Percentiles rank a stretch among this genome's conserved stretches.
Conservation (phyloP, 1,139 yeast genomes). For the Hyphopichia buzzinii region DNA sequence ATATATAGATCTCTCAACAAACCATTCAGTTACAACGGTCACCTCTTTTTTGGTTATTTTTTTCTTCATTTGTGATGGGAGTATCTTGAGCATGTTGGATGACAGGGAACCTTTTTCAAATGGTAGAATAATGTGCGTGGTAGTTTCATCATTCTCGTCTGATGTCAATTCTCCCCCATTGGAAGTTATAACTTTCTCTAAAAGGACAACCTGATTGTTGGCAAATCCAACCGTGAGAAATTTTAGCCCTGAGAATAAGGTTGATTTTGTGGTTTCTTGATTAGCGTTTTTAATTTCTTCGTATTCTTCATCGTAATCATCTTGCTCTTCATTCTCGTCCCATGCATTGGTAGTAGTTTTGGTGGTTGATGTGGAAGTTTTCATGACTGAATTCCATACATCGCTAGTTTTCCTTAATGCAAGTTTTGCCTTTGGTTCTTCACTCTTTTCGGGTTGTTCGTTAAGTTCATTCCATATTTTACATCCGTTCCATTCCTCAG, state of each 20-base stretch:
- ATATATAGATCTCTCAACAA: slow-evolving; percentile 73
- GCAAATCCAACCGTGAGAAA: slow-evolving; percentile 43
- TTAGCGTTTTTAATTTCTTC: slow-evolving; percentile 4
- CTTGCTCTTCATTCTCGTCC: slow-evolving; percentile 22
- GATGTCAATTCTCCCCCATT: slow-evolving; percentile 41
- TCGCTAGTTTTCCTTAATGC: slow-evolving; percentile 6
- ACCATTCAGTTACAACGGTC: slow-evolving; percentile 72
- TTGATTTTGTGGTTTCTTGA: not conserved
- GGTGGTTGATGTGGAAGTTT: slow-evolving; percentile 17
- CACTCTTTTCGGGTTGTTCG: not conserved
- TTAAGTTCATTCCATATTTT: slow-evolving; percentile 44
- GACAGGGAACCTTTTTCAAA: slow-evolving; percentile 32
- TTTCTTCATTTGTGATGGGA: slow-evolving; percentile 20
- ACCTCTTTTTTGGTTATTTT: slow-evolving; percentile 23
- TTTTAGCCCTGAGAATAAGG: slow-evolving; percentile 31
- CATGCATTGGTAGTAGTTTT: slow-evolving; percentile 23
- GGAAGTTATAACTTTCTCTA: slow-evolving; percentile 35
- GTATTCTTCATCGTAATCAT: slow-evolving; percentile 10
- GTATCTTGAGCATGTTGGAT: slow-evolving; percentile 21
- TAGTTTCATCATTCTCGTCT: slow-evolving; percentile 18
- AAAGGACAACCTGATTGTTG: slow-evolving; percentile 26
- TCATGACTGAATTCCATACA: slow-evolving; percentile 56
- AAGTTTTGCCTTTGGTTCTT: slow-evolving; percentile 5
- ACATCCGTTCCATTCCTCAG: slow-evolving; percentile 46
- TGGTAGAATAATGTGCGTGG: slow-evolving; percentile 44